A percentile compares a stretch with the other conserved stretches of the same genome.
These are phyloP conservation scores for Podila horticola DNA, from an alignment of 192 early-diverging fungal species.

Conservation along the genomic window DNA sequence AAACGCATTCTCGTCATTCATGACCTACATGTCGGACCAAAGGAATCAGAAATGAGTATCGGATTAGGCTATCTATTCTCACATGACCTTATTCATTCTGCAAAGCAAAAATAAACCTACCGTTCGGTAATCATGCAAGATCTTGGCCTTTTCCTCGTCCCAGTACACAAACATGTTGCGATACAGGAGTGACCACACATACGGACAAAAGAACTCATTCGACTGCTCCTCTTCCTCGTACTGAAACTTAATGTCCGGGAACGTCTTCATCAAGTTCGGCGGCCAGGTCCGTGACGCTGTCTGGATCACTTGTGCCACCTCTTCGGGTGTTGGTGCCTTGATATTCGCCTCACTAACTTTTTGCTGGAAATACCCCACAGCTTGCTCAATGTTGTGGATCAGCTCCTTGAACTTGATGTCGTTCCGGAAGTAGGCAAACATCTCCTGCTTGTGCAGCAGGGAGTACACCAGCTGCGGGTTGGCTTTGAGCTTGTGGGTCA, in stretches of 20 bases:
- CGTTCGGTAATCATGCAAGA: conserved; percentile 49
- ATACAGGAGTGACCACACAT: conserved; percentile 73
- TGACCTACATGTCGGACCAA: conserved; percentile 7
- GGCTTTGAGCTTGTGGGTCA: conserved; percentile 67
- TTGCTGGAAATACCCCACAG: conserved; percentile 71
- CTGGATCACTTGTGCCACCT: conserved; percentile 74
- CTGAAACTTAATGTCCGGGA: conserved; percentile 72
- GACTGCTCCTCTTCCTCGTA: conserved; percentile 70
- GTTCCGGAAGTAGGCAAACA: conserved; percentile 66
- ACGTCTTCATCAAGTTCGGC: conserved; percentile 62
- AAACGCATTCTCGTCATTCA: conserved; percentile 41
- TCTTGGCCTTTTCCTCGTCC: conserved; percentile 71
- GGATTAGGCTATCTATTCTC: neutral
- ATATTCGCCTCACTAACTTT: conserved; percentile 72
- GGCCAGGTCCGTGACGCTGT: conserved; percentile 71
- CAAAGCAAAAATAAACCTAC: conserved; percentile 16
- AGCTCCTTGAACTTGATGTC: conserved; percentile 64
- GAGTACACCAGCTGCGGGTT: conserved; percentile 80
- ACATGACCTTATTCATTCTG: neutral
- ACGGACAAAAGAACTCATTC: conserved; percentile 73
- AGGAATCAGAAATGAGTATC: neutral
- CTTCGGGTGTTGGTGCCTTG: conserved; percentile 69
- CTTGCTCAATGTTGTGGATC: conserved; percentile 73
- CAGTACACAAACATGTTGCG: conserved; percentile 72
- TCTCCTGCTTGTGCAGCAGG: conserved; percentile 71